These are phyloP conservation scores for Fusarium buxicola DNA, from an alignment of 2,329 filamentous ascomycete genomes.

Conservation along the genomic window DNA sequence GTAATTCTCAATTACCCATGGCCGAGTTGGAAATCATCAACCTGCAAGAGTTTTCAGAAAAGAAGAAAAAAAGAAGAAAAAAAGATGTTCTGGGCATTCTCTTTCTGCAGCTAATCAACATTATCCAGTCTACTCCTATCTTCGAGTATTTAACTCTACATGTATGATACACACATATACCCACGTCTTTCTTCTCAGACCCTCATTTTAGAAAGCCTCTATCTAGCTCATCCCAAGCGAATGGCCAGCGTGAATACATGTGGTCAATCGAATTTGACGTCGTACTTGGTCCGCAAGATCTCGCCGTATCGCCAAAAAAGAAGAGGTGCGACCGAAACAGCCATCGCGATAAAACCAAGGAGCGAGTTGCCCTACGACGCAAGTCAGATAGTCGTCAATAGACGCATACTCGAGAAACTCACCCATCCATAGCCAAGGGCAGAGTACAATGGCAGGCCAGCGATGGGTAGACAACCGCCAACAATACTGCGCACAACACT, in stretches of 20 bases:
- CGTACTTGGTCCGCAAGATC: constrained; percentile 7
- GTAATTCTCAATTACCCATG: neutral
- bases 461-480: constrained; percentile 12
- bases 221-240: too few species aligned
- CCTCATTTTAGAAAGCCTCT: too few species aligned
- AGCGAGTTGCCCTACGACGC: constrained; percentile 5
- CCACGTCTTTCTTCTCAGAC: too few species aligned
- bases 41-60: too few species aligned
- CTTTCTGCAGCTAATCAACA: too few species aligned
- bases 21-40: neutral
- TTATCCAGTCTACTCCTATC: too few species aligned
- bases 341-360: constrained; percentile 10
- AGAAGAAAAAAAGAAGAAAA: too few species aligned
- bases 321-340: constrained; percentile 12
- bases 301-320: constrained; percentile 19
- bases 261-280: constrained; percentile 3
- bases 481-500: constrained; percentile 21
- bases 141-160: too few species aligned
- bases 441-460: constrained; percentile 9
- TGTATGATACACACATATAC: too few species aligned
- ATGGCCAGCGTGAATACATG: neutral
- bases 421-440: constrained; percentile 23
- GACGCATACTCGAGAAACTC: rapidly evolving
- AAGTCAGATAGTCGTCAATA: neutral
- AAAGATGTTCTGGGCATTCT: too few species aligned